Evolutionary conservation across 208 protist genomes (phyloP).

Genomic region (Porcisia deanei): DNA sequence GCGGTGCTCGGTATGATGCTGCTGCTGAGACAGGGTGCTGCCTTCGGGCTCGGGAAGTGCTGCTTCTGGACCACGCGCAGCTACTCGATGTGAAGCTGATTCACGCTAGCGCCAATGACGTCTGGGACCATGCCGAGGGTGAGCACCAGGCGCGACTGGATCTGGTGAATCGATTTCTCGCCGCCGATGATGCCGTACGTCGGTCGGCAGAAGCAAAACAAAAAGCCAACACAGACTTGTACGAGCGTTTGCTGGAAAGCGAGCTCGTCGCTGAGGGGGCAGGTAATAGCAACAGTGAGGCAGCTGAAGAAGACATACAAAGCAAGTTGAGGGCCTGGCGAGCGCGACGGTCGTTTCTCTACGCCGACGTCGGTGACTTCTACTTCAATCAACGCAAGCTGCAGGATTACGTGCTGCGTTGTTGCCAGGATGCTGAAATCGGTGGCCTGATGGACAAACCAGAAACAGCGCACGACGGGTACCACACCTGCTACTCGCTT

Average conservation of each 20-base stretch:
- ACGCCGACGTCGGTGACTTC: conserved; percentile 64
- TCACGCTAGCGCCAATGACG: conserved; percentile 14
- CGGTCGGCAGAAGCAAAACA: conserved; percentile 8
- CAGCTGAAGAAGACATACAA: background rate
- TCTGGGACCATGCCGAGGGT: conserved; percentile 49
- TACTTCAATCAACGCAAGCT: conserved; percentile 78
- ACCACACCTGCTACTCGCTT: conserved; percentile 93
- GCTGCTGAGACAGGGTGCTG: background rate
- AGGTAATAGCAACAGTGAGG: background rate
- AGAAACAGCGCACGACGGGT: conserved; percentile 56
- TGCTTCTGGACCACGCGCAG: conserved; percentile 76
- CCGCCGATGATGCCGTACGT: conserved; percentile 24
- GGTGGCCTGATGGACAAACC: conserved; percentile 93
- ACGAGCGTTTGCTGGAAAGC: conserved; percentile 13
- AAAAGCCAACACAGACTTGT: conserved; percentile 1
- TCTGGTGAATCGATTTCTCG: conserved; percentile 41
- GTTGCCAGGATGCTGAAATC: conserved; percentile 50
- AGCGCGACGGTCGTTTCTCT: conserved; percentile 25
- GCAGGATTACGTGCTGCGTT: conserved; percentile 81
- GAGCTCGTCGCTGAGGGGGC: background rate
- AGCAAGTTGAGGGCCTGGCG: background rate
- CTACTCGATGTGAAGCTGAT: conserved; percentile 44
- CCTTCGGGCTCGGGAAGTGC: conserved; percentile 49
- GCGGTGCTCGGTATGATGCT: background rate
- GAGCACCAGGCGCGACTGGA: conserved; percentile 16